Base-by-base conservation (phyloP, 2,329 filamentous ascomycete species). In the Fusarium concolor region DNA sequence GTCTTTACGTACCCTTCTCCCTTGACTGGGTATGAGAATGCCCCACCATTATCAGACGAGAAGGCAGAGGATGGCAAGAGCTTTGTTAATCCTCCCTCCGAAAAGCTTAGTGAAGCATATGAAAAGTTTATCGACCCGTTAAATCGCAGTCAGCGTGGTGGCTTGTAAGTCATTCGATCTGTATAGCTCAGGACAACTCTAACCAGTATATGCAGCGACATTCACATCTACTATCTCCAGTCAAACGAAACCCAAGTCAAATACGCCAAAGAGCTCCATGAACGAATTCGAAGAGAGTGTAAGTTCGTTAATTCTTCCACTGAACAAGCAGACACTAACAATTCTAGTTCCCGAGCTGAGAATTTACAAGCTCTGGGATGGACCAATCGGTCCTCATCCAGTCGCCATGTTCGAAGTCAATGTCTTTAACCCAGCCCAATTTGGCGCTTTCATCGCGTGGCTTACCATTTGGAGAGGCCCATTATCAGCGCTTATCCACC, bases 361-460 rank as follows among this genome's bases (percentile, higher is more conserved):
- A 54, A 90, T 96, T 71, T 97, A 97, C 77, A 83, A 79, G 15
- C 82, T 97, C 68, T 96, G 88, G 86, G 90, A 96, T 68, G 79
- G 81, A 15, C 93, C 94, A 0, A 79, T 97, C 28, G 94, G 94
- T 0, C 94, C 94, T 1, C 94, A 97, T 77, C 90, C 91, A 0
- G 79, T 93, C 1, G 91, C 89, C 52, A 97, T 97, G 93, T 97
- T 97, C 73, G 94, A 97, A 79, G 93, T 97, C 44, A 96, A 96
- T 71, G 44, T 97, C 20, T 93, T 95, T 77, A 93, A 90, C 0
- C 94, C 94, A 0, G 89, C 88, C 5, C 92, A 97, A 77, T 97
- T 97, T 74, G 94, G 94, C 0, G 94, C 94, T 0, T 96, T 97
- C 73, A 81, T 97, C 38, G 86, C 92, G 0, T 97, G 94, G 94